These are phyloP conservation scores for Chlamydomonas reinhardtii DNA, from an alignment of 163 green algal genomes.

Conservation along the genomic window DNA sequence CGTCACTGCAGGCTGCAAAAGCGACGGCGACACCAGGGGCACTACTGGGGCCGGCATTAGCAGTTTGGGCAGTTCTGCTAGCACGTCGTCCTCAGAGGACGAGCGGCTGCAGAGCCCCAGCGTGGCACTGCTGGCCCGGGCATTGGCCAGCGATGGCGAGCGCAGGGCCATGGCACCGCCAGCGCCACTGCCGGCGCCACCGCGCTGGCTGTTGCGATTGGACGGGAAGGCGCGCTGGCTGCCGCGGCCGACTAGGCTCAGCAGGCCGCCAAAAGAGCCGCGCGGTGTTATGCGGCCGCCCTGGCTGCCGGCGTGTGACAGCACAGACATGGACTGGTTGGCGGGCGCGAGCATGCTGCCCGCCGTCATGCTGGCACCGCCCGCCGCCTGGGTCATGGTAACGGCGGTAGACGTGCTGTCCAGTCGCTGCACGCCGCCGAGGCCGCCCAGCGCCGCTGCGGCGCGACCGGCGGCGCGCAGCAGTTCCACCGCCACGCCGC, in stretches of 20 bases:
- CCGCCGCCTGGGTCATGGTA: not conserved
- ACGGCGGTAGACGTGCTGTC: not conserved
- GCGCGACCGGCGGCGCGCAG: not conserved
- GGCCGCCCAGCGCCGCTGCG: not conserved
- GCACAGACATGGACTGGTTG: not conserved
- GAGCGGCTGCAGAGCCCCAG: no score
- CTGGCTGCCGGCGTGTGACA: not conserved
- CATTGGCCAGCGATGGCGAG: no score
- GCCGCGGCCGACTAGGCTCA: not conserved
- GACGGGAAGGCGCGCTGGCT: no score
- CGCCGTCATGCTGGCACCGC: not conserved
- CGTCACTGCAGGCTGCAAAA: no score
- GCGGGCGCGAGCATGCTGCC: no score
- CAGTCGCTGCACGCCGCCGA: not conserved
- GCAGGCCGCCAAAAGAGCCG: not conserved
- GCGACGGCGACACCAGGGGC: no score
- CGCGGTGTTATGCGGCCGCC: not conserved
- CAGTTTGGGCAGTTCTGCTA: no score
- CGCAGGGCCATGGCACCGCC: not conserved
- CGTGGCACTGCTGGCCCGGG: no score
- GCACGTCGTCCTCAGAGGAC: no score
- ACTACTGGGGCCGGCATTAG: no score
- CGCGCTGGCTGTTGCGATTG: not conserved
- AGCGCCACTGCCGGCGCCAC: not conserved
- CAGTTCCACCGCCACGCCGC: not conserved